A percentile compares a stretch with the other conserved stretches of the same genome.
Evolutionary conservation across 306 rosid species (phyloP).

Genomic region (Luffa aegyptiaca): DNA sequence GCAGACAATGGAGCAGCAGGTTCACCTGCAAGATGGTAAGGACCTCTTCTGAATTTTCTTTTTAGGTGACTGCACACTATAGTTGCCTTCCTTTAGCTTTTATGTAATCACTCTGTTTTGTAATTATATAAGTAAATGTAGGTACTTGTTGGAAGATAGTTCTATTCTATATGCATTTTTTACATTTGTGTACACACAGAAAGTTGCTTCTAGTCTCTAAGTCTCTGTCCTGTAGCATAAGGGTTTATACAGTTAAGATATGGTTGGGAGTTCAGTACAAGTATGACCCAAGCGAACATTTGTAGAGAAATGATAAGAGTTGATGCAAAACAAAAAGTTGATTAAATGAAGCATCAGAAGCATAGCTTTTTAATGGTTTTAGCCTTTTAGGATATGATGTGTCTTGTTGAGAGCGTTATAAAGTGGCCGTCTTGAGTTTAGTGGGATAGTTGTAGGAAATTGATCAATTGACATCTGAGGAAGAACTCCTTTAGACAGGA

Average conservation of each 20-base stretch:
- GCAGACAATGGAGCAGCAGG: slow-evolving; percentile 98
- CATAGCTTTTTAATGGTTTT: not conserved
- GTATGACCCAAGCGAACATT: not conserved
- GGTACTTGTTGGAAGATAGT: not conserved
- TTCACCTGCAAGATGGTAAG: slow-evolving; percentile 94
- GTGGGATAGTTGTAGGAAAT: not conserved
- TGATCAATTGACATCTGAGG: not conserved
- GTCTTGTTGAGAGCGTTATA: not conserved
- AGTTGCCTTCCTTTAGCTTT: not conserved
- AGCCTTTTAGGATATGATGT: not conserved
- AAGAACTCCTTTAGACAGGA: not conserved
- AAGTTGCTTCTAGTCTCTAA: not conserved
- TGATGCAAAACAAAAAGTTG: not conserved
- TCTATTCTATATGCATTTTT: not conserved
- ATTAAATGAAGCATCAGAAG: not conserved
- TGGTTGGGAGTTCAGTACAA: not conserved
- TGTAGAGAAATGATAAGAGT: not conserved
- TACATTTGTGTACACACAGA: not conserved
- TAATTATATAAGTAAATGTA: not conserved
- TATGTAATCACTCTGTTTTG: not conserved
- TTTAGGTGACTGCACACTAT: not conserved
- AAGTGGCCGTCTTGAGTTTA: not conserved
- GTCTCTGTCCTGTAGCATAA: not conserved
- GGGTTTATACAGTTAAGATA: not conserved
- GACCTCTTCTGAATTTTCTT: not conserved